Conservation (phyloP, 2,329 filamentous ascomycete genomes). For the Sporothrix variecibatus region DNA sequence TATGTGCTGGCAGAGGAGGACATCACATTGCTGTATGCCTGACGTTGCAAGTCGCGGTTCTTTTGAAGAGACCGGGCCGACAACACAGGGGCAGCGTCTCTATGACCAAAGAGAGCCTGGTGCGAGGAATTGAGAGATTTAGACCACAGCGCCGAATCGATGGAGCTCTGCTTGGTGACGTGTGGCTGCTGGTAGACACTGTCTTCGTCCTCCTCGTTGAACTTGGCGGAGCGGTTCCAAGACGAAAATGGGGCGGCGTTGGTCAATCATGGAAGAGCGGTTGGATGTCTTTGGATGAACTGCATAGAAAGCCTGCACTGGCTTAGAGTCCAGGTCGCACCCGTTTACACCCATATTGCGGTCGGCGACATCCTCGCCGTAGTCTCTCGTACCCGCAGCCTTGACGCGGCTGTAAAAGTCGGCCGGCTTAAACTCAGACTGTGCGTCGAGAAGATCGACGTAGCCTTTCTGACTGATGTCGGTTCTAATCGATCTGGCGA, state of each 20-base stretch:
- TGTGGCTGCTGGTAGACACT: constrained; percentile 21
- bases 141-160: constrained; percentile 27
- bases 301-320: constrained; percentile 43
- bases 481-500: background rate
- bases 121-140: constrained; percentile 32
- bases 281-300: background rate
- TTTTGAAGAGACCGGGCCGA: background rate
- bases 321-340: constrained; percentile 39
- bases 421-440: constrained; percentile 52
- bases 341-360: constrained; percentile 53
- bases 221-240: background rate
- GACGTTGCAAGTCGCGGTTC: background rate
- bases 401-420: constrained; percentile 53
- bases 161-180: constrained; percentile 29
- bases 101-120: background rate
- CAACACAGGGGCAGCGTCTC: background rate
- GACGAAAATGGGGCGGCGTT: constrained; percentile 20
- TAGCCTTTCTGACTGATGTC: constrained; percentile 32
- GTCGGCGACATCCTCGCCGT: constrained; percentile 67
- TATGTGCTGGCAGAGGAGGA: background rate
- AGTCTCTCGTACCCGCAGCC: constrained; percentile 55
- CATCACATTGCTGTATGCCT: background rate
- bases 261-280: background rate
- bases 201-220: constrained; percentile 4
- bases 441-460: constrained; percentile 61